Evolutionary conservation across 768 basidiomycete genomes (phyloP).

Genomic region (Lepiota venenata): DNA sequence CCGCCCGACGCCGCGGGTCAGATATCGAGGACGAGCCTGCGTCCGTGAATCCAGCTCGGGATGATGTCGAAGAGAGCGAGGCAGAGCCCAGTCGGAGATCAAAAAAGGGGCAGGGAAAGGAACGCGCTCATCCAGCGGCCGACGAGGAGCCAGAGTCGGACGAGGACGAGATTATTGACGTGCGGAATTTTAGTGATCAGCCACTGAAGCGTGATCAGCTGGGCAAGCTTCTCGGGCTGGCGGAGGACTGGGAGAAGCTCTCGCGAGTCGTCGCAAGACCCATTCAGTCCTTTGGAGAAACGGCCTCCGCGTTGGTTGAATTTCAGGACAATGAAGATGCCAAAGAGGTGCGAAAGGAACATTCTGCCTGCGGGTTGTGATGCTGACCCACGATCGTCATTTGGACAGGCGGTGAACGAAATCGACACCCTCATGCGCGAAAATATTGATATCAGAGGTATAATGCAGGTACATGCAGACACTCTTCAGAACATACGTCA

Average conservation of each 20-base stretch:
- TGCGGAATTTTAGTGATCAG: conserved; percentile 60
- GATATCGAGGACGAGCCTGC: conserved; percentile 58
- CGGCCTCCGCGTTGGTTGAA: conserved; percentile 61
- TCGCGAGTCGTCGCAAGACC: conserved; percentile 41
- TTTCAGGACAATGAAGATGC: conserved; percentile 50
- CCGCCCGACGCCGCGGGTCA: conserved; percentile 40
- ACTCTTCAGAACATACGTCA: conserved; percentile 56
- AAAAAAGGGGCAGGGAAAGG: conserved; percentile 31
- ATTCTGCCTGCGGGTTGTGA: background rate
- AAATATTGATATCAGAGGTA: conserved; percentile 61
- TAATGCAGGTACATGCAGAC: conserved; percentile 55
- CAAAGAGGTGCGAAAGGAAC: conserved; percentile 43
- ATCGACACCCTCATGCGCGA: conserved; percentile 68
- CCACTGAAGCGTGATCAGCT: conserved; percentile 56
- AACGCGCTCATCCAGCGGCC: conserved; percentile 21
- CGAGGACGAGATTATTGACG: conserved; percentile 55
- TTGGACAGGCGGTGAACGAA: conserved; percentile 46
- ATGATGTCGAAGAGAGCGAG: conserved; percentile 44
- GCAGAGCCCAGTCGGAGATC: conserved; percentile 27
- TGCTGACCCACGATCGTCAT: conserved; percentile 2
- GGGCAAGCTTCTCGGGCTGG: conserved; percentile 51
- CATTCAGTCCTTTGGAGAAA: conserved; percentile 37
- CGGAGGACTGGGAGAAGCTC: conserved; percentile 61
- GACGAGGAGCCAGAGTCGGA: conserved; percentile 20
- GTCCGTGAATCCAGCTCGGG: conserved; percentile 32